phyloP scores from a whole-genome alignment of 108 stramenopile species.

The Fragilaria crotonensis region DNA sequence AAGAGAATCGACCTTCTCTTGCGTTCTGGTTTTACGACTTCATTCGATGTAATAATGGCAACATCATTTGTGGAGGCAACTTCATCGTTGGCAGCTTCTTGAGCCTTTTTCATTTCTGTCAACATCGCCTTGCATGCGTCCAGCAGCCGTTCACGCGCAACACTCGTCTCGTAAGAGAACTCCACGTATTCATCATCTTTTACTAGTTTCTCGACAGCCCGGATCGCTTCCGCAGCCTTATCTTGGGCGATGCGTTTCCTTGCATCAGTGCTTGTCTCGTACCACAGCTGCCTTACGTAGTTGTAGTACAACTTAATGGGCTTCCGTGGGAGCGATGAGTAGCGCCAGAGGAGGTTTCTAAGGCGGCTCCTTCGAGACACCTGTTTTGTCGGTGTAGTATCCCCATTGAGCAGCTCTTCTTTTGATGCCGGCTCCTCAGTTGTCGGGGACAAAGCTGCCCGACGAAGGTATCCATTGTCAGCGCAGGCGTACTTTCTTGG shows the following conservation, averaged over 20 bases:
- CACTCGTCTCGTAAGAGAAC: constrained; percentile 1
- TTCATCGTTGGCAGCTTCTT: background rate
- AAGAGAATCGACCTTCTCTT: constrained; percentile 61
- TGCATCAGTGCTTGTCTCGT: constrained; percentile 32
- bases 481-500: too few relatives aligned
- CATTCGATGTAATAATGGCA: background rate
- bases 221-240: constrained; percentile 28
- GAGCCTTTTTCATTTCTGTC: constrained; percentile 2
- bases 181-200: constrained; percentile 21
- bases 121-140: constrained; percentile 30
- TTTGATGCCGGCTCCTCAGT: too few relatives aligned
- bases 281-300: constrained; percentile 47
- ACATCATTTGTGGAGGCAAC: background rate
- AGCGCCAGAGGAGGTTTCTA: too few relatives aligned
- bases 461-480: too few relatives aligned
- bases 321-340: background rate
- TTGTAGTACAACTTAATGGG: constrained; percentile 12
- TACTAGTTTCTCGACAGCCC: constrained; percentile 31
- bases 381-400: too few relatives aligned
- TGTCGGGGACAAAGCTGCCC: too few relatives aligned
- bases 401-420: too few relatives aligned
- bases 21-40: constrained; percentile 20
- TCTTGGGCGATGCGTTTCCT: constrained; percentile 35
- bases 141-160: constrained; percentile 8
- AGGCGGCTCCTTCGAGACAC: too few relatives aligned